Evolutionary conservation across 345 rosid genomes (phyloP).

Genomic region (Ricinus communis): DNA sequence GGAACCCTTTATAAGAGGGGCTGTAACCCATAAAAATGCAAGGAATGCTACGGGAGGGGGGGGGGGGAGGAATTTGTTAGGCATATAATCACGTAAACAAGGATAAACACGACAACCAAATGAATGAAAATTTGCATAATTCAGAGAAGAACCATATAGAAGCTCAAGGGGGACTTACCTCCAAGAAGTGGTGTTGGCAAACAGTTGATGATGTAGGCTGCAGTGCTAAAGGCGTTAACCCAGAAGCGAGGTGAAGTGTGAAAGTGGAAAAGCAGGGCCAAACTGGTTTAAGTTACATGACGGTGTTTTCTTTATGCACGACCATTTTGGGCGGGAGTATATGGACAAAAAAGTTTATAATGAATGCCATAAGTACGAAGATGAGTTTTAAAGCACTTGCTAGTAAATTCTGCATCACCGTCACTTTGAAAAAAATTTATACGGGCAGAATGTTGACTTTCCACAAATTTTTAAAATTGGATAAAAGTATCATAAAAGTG

Average conservation of each 20-base stretch:
- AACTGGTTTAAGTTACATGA: neutral
- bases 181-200: neutral
- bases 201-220: neutral
- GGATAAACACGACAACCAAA: neutral
- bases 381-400: neutral
- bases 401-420: neutral
- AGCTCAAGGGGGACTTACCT: neutral
- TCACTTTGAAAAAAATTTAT: conserved; percentile 11
- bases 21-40: neutral
- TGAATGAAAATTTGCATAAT: neutral
- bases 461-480: too few species aligned
- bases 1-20: neutral
- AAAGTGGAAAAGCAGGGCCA: neutral
- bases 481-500: neutral
- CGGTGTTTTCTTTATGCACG: neutral
- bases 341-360: conserved; percentile 1
- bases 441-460: neutral
- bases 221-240: neutral
- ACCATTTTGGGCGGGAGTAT: neutral
- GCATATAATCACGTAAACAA: neutral
- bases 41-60: neutral
- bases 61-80: neutral
- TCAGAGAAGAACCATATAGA: neutral
- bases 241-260: neutral
- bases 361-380: neutral